Evolutionary conservation across 805 yeast genomes (phyloP), one percentile per base, ranked within the genome.

Genomic region (Saturnispora sanitii): DNA sequence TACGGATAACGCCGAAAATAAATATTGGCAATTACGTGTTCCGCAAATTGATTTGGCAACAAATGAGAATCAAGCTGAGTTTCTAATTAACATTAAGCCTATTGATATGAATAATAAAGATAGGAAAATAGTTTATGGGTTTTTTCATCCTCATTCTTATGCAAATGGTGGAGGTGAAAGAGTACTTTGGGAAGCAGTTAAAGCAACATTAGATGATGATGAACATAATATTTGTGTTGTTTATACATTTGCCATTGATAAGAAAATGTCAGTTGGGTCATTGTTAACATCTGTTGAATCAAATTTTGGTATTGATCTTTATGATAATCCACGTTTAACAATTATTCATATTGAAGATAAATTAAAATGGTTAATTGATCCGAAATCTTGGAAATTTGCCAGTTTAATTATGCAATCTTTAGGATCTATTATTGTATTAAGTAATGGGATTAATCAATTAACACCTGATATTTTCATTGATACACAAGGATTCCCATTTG

Each of bases 81-180:
- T 60, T 25, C 35, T 51, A 17, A 47, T 45, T 6, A 41, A 48
- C 15, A 41, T 58, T 17, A 55, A 52, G 33, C 61, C 62, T 6
- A 47, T 44, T 20, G 40, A 40, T 15, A 55, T 58, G 7, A 52
- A 69, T 29, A 63, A 56, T 38, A 57, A 58, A 2, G 46, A 53
- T 2, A 54, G 83, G 21, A 57, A 53, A 31, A 49, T 68, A 8
- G 58, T 85, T 9, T 80, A 67, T 56, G 99, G 97, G 5, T 88
- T 82, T 54, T 87, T 92, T 65, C 99, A 92, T 61, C 98, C 98
- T 0, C 83, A 80, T 52, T 87, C 96, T 48, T 84, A 83, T 56
- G 94, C 95, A 30, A 95, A 94, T 35, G 99, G 99, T 16, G 99
- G 99, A 23, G 99, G 99, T 19, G 99, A 92, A 57, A 75, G 90